Evolutionary conservation across 345 rosid species (phyloP), one percentile per base, ranked within the genome.

Genomic region (Citrus reticulata): DNA sequence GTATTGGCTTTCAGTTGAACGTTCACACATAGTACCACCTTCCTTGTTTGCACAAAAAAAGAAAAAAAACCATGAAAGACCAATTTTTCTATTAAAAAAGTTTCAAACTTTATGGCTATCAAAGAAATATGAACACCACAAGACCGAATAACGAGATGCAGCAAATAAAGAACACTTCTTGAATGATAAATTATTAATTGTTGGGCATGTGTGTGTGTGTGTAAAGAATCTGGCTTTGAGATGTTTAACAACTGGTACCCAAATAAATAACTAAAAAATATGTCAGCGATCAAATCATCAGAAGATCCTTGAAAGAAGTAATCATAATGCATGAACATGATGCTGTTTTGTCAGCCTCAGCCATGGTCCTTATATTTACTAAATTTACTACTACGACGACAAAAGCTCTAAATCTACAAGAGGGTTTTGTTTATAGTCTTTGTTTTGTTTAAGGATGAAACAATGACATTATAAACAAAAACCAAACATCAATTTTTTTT

Each of bases 1-100:
- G 89, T 85, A 79, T 77, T 8, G 57, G 77, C 42, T 51, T 63
- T 68, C 68, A 46, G 24, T 66, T 72, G 22, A 61, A 20, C 68
- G 57, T 46, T 46, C 77, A 70, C 49, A 22, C 61, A 72, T 68
- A 29, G 32, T 61, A 7, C 77, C 77, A 76, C 80, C 75, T 66
- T 76, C 62, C 70, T 59, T 72, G 32, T 71, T 71, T 60, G 61
- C 81, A 58, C 76, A 30, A 65, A 69, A 42, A 42, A 42, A 2
- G 2, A 1, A 9, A 37, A 37, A 35, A 37, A 37, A 4, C n/a
- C n/a, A 35, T 54, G 10, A 27, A 67, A 60, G 62, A 4, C 9
- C 59, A 51, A 32, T 17, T 64, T 64, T 64, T 9, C 22, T 29
- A 16, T 32, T 9, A n/a, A 65, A 75, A 70, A 70, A 75, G 39